Base-by-base conservation (phyloP, 1,139 yeast species). In the Pneumocystis carinii region DNA sequence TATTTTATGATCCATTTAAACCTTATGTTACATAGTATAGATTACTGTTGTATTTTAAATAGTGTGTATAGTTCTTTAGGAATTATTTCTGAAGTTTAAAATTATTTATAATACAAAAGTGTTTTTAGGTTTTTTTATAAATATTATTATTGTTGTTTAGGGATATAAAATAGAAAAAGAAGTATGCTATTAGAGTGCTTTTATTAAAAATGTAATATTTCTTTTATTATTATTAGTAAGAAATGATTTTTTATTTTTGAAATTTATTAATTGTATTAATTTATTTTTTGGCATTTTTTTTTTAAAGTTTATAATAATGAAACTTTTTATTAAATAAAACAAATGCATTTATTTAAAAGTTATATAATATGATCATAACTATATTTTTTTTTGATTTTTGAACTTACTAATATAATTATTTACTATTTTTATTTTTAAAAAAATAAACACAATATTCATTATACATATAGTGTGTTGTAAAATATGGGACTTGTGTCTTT, bases 401-500 rank as follows among this genome's bases (percentile, higher is more conserved):
- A 90, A 75, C 35, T 75, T 72, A 15, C 73, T 71, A 8, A 87
- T 76, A 70, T 90, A 92, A 48, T 78, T 73, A 59, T 76, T 69
- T 84, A 72, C 90, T 90, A 68, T 73, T 85, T 70, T 86, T 86
- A 60, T 76, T 72, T 12, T 64, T 64, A 66, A 2, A 78, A 36
- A 42, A 69, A 6, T 70, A 65, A 12, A 67, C 60, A 60, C 67
- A 65, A 29, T 70, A 72, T 39, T 75, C 76, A 24, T 71, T 73
- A 82, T 84, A 59, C 85, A 88, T 3, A 92, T 96, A 88, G 94
- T 0, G 97, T 90, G 70, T 90, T 97, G 69, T 85, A 84, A 96
- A 97, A 90, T 1, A 89, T 75, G 0, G 83, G 73, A 0, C 72
- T 1, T 29, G 55, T 17, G 55, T 48, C 27, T 48, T 29, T 48